A percentile compares a stretch with the other conserved stretches of the same genome.
Conservation (phyloP, 176 grass and related monocot genomes). For the Hyparrhenia diplandra region DNA sequence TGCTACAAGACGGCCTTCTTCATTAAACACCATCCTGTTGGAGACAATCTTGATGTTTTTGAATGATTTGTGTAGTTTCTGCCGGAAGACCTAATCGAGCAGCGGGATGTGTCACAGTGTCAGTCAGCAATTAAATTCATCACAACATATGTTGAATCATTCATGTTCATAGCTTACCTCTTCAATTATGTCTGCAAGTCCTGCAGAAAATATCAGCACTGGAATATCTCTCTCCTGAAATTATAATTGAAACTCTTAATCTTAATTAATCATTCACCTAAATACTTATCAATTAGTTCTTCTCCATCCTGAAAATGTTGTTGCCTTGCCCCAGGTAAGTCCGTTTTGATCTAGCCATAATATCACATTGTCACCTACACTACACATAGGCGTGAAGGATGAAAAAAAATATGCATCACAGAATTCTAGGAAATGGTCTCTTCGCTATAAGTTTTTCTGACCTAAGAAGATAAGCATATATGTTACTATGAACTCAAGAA, state of each 20-base stretch:
- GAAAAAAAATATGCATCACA: background rate
- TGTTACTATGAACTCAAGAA: conserved; percentile 1
- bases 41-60: conserved; percentile 91
- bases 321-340: background rate
- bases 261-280: background rate
- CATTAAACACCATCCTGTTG: conserved; percentile 91
- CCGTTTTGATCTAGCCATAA: conserved; percentile 6
- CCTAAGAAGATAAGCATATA: background rate
- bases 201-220: conserved; percentile 91
- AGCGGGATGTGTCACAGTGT: background rate
- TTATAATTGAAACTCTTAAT: conserved; percentile 10
- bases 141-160: background rate
- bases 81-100: conserved; percentile 69
- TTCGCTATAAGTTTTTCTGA: background rate
- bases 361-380: conserved; percentile 12
- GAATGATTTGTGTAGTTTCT: conserved; percentile 78
- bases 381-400: background rate
- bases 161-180: conserved; percentile 49
- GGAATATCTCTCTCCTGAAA: conserved; percentile 82
- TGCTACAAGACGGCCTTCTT: conserved; percentile 67
- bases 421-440: background rate
- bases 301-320: background rate
- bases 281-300: background rate
- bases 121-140: background rate
- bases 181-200: conserved; percentile 94